Conservation (phyloP, 2,329 filamentous ascomycete species). For the Lecanoromycetidae sp. region DNA sequence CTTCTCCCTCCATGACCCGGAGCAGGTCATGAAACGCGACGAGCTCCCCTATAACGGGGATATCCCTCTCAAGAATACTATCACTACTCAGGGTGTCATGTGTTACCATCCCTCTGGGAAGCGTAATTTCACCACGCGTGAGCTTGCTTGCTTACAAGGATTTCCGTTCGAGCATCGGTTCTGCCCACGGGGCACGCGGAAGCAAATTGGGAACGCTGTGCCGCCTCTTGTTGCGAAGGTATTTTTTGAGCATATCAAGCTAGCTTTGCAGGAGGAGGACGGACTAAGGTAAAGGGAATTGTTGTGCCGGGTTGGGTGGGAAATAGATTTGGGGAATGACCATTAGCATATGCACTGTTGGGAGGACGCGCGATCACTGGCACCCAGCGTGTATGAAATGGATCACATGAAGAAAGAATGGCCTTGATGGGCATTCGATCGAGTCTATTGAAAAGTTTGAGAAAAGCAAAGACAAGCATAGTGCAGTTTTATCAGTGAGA, state of each 20-base stretch:
- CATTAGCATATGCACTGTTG: not conserved
- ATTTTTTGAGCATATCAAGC: slow-evolving; percentile 29
- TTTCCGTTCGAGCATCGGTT: slow-evolving; percentile 55
- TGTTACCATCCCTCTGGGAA: slow-evolving; percentile 55
- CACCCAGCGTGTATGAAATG: not conserved
- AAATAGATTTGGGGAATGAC: not conserved
- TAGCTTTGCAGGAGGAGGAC: slow-evolving; percentile 29
- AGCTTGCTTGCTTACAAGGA: slow-evolving; percentile 57
- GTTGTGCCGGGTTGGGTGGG: not conserved
- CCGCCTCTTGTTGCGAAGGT: slow-evolving; percentile 42
- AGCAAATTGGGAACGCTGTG: slow-evolving; percentile 70
- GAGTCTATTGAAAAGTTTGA: no score
- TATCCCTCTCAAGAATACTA: slow-evolving; percentile 40
- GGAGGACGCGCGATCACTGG: not conserved
- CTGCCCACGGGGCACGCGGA: slow-evolving; percentile 27
- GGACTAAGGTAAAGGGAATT: slow-evolving; percentile 3
- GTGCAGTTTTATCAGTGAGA: no score
- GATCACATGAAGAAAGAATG: not conserved
- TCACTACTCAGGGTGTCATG: slow-evolving; percentile 50
- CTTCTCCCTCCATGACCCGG: slow-evolving; percentile 32
- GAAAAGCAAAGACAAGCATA: no score
- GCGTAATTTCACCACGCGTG: slow-evolving; percentile 52
- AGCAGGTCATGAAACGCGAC: slow-evolving; percentile 17
- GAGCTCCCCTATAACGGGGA: slow-evolving; percentile 36
- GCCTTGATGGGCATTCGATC: no score